A percentile compares a stretch with the other conserved stretches of the same genome.
Conservation (phyloP, 1,284 basidiomycete genomes). For the Tilletia horrida region DNA sequence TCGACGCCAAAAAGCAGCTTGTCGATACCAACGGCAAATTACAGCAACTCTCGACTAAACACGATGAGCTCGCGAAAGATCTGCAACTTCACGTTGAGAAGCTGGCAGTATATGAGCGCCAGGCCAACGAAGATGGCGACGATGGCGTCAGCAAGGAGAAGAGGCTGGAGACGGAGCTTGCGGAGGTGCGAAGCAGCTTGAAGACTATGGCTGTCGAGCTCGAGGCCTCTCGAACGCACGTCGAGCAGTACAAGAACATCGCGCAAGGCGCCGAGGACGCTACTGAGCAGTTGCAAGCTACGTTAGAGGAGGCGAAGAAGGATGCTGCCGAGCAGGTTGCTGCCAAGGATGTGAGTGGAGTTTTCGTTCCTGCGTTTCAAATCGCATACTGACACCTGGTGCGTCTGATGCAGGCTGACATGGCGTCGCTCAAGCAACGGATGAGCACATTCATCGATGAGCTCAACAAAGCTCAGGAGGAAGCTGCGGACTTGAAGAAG, state of each 20-base stretch:
- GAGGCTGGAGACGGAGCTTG: constrained; percentile 77
- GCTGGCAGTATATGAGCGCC: constrained; percentile 77
- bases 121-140: constrained; percentile 43
- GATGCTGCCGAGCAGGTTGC: constrained; percentile 45
- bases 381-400: not conserved
- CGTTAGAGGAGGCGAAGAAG: constrained; percentile 69
- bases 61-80: constrained; percentile 69
- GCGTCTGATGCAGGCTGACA: constrained; percentile 62
- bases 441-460: constrained; percentile 64
- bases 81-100: constrained; percentile 76
- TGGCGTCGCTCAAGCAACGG: constrained; percentile 66
- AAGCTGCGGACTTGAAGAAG: constrained; percentile 65
- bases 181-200: constrained; percentile 57
- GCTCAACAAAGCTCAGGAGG: constrained; percentile 60
- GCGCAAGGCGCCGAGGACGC: constrained; percentile 76
- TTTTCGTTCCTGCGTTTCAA: not conserved
- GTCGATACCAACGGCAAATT: constrained; percentile 74
- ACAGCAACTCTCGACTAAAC: constrained; percentile 72
- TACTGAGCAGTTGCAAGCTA: constrained; percentile 66
- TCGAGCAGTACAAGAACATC: constrained; percentile 78
- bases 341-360: constrained; percentile 64
- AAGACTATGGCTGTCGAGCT: constrained; percentile 33
- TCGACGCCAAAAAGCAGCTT: constrained; percentile 69
- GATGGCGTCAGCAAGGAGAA: constrained; percentile 64
- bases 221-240: constrained; percentile 63